Conservation (phyloP, 1,284 basidiomycete genomes). For the Puccinia hordei region DNA sequence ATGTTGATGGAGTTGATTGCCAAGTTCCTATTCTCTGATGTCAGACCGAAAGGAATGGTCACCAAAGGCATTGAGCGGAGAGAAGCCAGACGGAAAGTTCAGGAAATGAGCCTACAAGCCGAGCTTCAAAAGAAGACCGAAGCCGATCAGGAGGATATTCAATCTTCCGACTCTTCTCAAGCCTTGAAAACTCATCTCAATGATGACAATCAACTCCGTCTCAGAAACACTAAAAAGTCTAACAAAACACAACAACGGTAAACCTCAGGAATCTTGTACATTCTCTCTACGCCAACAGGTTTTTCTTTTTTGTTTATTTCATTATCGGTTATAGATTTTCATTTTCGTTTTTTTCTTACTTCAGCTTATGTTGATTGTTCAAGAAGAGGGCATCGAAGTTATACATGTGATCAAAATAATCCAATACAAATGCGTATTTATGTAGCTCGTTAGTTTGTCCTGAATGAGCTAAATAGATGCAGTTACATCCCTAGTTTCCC, state of each 20-base stretch:
- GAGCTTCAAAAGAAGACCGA: neutral
- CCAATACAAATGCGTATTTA: no score
- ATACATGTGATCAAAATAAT: no score
- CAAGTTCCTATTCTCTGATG: conserved; percentile 83
- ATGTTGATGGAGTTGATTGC: conserved; percentile 79
- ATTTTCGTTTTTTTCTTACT: no score
- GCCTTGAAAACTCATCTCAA: neutral
- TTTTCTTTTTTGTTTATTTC: neutral
- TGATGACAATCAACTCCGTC: conserved; percentile 1
- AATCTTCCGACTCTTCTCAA: neutral
- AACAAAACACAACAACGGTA: neutral
- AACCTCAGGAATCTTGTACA: neutral
- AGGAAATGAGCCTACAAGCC: conserved; percentile 35
- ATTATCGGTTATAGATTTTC: neutral
- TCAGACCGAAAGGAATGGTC: conserved; percentile 81
- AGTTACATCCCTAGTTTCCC: no score
- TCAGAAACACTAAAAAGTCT: conserved; percentile 12
- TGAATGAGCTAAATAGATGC: no score
- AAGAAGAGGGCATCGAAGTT: no score
- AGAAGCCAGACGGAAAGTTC: conserved; percentile 51
- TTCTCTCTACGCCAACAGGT: no score
- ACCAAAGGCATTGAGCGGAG: conserved; percentile 66
- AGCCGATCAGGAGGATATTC: neutral
- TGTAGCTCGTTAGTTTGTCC: no score
- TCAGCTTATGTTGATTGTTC: no score